Conservation (phyloP, 1,284 basidiomycete species). For the Puccinia polysora region DNA sequence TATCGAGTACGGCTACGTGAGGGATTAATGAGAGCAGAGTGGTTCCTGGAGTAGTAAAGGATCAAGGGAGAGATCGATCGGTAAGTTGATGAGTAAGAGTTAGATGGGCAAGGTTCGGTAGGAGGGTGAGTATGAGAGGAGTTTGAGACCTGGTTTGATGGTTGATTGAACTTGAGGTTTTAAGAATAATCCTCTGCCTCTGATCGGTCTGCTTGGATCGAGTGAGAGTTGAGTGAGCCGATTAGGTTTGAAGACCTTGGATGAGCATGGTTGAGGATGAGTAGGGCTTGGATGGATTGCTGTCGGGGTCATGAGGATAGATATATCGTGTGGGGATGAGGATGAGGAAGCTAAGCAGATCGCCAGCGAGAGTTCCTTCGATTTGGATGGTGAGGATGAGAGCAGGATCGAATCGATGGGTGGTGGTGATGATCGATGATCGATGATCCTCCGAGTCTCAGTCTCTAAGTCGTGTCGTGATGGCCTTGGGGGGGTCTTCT, state of each 20-base stretch:
- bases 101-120: background rate
- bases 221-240: background rate
- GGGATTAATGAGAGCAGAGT: slow-evolving; percentile 61
- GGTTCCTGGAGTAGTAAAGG: slow-evolving; percentile 57
- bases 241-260: slow-evolving; percentile 14
- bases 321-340: too few relatives aligned
- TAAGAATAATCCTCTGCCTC: slow-evolving; percentile 9
- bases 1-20: slow-evolving; percentile 65
- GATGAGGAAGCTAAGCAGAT: too few relatives aligned
- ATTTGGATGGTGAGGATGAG: too few relatives aligned
- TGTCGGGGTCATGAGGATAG: too few relatives aligned
- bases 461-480: too few relatives aligned
- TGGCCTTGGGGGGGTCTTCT: too few relatives aligned
- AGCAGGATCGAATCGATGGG: too few relatives aligned
- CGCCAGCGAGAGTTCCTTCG: too few relatives aligned
- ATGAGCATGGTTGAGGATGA: too few relatives aligned
- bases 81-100: background rate
- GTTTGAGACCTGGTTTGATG: slow-evolving; percentile 17
- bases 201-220: background rate
- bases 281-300: too few relatives aligned
- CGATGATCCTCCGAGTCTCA: too few relatives aligned
- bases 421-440: too few relatives aligned
- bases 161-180: background rate
- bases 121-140: background rate
- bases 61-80: background rate